phyloP scores from a whole-genome alignment of 139 green algal species.

The Gonium pectorale region DNA sequence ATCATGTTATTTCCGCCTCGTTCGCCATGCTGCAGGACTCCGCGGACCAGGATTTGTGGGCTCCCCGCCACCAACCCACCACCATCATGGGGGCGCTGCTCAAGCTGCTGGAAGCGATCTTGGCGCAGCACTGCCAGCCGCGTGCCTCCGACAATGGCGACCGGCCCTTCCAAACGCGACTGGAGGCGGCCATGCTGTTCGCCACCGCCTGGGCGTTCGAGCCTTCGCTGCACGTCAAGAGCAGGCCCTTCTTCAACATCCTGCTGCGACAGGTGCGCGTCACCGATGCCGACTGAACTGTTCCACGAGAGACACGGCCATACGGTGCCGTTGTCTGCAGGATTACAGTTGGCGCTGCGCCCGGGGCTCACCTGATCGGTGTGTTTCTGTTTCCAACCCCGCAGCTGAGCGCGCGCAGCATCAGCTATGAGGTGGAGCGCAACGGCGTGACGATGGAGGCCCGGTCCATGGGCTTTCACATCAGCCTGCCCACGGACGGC shows the following conservation, averaged over 20 bases:
- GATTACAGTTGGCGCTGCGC: background rate
- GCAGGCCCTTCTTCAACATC: slow-evolving; percentile 60
- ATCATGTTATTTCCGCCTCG: too few species aligned
- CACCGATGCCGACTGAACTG: too few species aligned
- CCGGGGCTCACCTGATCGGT: background rate
- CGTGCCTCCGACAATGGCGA: slow-evolving; percentile 11
- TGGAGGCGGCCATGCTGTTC: slow-evolving; percentile 51
- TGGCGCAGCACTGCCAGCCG: slow-evolving; percentile 30
- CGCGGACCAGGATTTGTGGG: background rate
- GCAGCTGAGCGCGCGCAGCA: slow-evolving; percentile 28
- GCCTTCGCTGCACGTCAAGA: slow-evolving; percentile 49
- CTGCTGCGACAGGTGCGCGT: slow-evolving; percentile 41
- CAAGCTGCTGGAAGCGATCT: slow-evolving; percentile 40
- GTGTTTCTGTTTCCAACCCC: background rate
- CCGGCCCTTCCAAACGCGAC: slow-evolving; percentile 33
- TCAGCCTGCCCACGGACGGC: slow-evolving; percentile 52
- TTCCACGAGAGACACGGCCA: too few species aligned
- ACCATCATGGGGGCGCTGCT: slow-evolving; percentile 38
- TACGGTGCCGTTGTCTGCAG: too few species aligned
- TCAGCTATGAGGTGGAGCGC: slow-evolving; percentile 10
- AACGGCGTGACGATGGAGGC: slow-evolving; percentile 33
- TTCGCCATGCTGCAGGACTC: background rate
- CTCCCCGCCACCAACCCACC: slow-evolving; percentile 38
- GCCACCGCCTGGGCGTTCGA: slow-evolving; percentile 57
- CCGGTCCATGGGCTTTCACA: slow-evolving; percentile 53